Evolutionary conservation across 2,329 filamentous ascomycete genomes (phyloP), one percentile per base, ranked within the genome.

Genomic region (Teratosphaeriaceae sp.): DNA sequence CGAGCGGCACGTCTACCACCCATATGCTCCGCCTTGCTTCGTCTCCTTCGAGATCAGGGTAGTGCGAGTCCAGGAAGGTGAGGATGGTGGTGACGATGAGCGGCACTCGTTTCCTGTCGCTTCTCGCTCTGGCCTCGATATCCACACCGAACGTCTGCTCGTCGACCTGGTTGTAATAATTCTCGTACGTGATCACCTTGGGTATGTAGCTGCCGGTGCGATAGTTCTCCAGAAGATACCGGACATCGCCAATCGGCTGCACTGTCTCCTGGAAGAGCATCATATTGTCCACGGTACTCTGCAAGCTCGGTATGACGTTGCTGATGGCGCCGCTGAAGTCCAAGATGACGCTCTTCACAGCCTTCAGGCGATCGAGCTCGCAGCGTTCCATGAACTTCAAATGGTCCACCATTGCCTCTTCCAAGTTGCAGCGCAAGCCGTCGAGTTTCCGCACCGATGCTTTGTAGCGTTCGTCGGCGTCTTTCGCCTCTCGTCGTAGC

Each of bases 191-290:
- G 36, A 88, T 81, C 21, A 97, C 90, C 58, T 80, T 89, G 7
- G 92, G 92, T 40, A 88, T 79, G 63, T 94, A 98, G 52, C 83
- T 86, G 50, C 92, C 92, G 5, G 92, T 98, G 50, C 89, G 84
- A 68, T 98, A 98, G 63, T 90, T 98, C 69, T 98, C 92, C 35
- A 98, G 75, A 47, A 98, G 76, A 64, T 97, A 98, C 50, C 92
- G 79, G 54, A 98, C 71, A 65, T 98, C 92, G 29, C 87, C 85
- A 37, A 82, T 64, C 5, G 92, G 92, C 65, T 97, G 92, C n/a
- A 98, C 86, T 0, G 92, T 97, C 72, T 98, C 92, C 65, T 98
- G 92, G 69, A 94, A 98, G 36, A 98, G 76, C 82, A 98, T 88
- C 89, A 98, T 96, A 62, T 94, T 88, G 69, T 98, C 92, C 19